Conservation (phyloP, 2,329 filamentous ascomycete species). For the Nigrograna mackinnonii region DNA sequence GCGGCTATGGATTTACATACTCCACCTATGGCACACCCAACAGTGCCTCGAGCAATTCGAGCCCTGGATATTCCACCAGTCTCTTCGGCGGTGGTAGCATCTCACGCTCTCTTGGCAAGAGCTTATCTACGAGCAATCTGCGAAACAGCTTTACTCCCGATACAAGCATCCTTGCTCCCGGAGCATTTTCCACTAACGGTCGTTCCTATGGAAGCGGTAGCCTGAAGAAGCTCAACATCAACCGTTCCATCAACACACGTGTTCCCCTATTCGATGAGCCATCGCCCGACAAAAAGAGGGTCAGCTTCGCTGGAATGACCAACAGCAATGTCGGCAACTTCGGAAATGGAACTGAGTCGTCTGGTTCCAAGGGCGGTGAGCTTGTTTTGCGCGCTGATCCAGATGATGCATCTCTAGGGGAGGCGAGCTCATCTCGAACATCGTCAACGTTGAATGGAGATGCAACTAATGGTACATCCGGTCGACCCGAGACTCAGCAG, state of each 20-base stretch:
- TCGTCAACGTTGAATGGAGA: conserved; percentile 50
- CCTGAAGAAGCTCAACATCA: conserved; percentile 91
- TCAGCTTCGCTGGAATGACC: conserved; percentile 79
- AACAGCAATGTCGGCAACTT: conserved; percentile 42
- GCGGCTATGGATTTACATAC: conserved; percentile 88
- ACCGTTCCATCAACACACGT: conserved; percentile 75
- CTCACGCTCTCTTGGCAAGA: conserved; percentile 77
- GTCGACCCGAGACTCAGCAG: conserved; percentile 69
- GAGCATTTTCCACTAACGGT: conserved; percentile 74
- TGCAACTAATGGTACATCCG: conserved; percentile 35
- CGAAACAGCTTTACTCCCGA: conserved; percentile 80
- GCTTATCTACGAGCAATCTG: conserved; percentile 84
- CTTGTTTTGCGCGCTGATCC: conserved; percentile 55
- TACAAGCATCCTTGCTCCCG: conserved; percentile 83
- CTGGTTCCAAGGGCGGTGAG: conserved; percentile 50
- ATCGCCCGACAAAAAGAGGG: conserved; percentile 71
- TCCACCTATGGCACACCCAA: conserved; percentile 86
- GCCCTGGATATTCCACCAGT: conserved; percentile 61
- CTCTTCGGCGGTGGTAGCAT: conserved; percentile 59
- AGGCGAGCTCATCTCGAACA: conserved; percentile 64
- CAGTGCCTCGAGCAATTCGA: conserved; percentile 72
- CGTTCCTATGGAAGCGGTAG: conserved; percentile 48
- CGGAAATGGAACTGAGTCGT: conserved; percentile 27
- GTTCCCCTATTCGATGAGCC: conserved; percentile 62
- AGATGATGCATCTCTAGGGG: conserved; percentile 56